Conservation (phyloP, 345 rosid genomes). For the Arabidopsis thaliana region DNA sequence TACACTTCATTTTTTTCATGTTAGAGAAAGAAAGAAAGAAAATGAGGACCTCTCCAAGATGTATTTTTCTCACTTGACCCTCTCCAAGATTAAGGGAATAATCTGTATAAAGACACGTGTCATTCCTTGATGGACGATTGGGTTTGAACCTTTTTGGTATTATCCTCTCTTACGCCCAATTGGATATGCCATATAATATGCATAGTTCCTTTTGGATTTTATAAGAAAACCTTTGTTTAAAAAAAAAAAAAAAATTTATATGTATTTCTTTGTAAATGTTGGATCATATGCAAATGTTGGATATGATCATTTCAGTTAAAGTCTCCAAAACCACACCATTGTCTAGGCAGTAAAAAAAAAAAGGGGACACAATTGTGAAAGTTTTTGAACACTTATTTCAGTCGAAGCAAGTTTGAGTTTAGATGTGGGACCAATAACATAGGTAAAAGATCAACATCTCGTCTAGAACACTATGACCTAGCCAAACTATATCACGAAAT, state of each 20-base stretch:
- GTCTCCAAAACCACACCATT: background rate
- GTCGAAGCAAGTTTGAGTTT: no score
- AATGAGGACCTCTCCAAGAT: background rate
- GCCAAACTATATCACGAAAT: background rate
- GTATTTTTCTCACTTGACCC: background rate
- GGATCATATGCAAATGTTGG: background rate
- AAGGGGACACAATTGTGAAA: no score
- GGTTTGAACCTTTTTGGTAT: background rate
- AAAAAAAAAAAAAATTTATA: no score
- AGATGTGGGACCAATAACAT: no score
- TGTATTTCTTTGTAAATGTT: no score
- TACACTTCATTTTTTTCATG: no score
- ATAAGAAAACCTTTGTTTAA: no score
- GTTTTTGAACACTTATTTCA: no score
- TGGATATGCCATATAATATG: constrained; percentile 24
- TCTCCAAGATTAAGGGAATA: constrained; percentile 4
- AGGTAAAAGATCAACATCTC: no score
- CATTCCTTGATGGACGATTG: background rate
- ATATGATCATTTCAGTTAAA: background rate
- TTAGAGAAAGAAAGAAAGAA: background rate
- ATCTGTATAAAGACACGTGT: background rate
- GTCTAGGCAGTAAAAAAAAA: background rate
- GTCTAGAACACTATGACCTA: background rate
- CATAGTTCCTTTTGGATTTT: no score
- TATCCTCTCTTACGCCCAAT: constrained; percentile 8